Conservation (phyloP, 495 filamentous ascomycete species). For the Staphylotrichum tortipilum region DNA sequence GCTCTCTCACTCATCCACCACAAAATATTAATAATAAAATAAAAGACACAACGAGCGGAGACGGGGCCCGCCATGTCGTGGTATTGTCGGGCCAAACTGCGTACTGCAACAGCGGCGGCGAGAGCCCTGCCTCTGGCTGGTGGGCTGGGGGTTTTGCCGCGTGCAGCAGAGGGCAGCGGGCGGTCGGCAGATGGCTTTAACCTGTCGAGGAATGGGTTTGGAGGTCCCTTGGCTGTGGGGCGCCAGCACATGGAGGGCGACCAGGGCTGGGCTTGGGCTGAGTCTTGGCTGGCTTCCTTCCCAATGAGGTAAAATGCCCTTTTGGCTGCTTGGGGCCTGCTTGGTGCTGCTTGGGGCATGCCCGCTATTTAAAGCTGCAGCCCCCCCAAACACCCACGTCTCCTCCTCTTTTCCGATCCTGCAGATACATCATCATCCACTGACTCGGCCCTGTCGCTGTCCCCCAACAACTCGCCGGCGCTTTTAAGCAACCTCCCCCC, state of each 20-base stretch:
- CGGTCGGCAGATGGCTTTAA: not conserved
- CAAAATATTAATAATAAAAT: too few relatives aligned
- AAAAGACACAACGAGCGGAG: too few relatives aligned
- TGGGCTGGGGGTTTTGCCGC: too few relatives aligned
- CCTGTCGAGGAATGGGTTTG: slow-evolving; percentile 1
- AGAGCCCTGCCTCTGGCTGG: too few relatives aligned
- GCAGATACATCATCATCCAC: slow-evolving; percentile 27
- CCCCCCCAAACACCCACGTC: slow-evolving; percentile 25
- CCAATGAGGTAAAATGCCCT: slow-evolving; percentile 15
- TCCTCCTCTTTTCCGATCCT: slow-evolving; percentile 19
- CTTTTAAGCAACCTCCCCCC: slow-evolving; percentile 34
- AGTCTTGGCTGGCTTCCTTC: slow-evolving; percentile 12
- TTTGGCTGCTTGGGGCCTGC: not conserved
- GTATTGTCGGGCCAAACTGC: too few relatives aligned
- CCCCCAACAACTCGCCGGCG: slow-evolving; percentile 38
- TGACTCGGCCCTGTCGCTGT: slow-evolving; percentile 32
- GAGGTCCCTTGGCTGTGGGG: not conserved
- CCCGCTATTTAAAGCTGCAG: slow-evolving; percentile 29
- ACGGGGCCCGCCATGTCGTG: too few relatives aligned
- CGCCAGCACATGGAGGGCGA: slow-evolving; percentile 6
- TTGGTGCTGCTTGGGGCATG: slow-evolving; percentile 2
- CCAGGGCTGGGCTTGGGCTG: slow-evolving; percentile 1
- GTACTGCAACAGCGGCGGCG: too few relatives aligned
- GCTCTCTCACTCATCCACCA: too few relatives aligned
- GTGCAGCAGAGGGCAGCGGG: too few relatives aligned